Percentiles rank a stretch among this genome's conserved stretches.
Evolutionary conservation across 1,139 yeast species (phyloP).

Genomic region (Saccharomyces hybrid): DNA sequence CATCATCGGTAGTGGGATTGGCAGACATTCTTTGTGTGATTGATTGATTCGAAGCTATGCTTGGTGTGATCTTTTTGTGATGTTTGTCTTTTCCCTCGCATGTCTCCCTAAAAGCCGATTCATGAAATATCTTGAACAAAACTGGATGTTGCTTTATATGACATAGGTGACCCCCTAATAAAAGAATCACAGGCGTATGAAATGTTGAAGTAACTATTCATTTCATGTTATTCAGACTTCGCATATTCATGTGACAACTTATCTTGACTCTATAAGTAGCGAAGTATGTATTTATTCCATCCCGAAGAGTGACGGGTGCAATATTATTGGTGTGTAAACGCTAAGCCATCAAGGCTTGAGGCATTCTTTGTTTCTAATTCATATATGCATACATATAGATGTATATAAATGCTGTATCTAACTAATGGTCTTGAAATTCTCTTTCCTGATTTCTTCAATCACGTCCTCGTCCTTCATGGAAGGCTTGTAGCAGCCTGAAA

Average conservation of each 20-base stretch:
- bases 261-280: no score
- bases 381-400: neutral
- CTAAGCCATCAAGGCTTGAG: no score
- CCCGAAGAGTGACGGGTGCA: no score
- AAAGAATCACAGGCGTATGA: neutral
- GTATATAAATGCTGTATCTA: neutral
- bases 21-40: neutral
- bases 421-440: conserved; percentile 7
- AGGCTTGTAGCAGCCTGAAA: conserved; percentile 9
- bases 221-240: neutral
- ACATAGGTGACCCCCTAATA: neutral
- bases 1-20: neutral
- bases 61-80: neutral
- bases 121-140: neutral
- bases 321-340: no score
- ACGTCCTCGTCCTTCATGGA: conserved; percentile 8
- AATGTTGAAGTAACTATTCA: neutral
- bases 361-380: neutral
- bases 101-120: neutral
- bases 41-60: neutral
- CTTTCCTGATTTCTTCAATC: conserved; percentile 14
- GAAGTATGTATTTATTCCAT: no score
- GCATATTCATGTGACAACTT: no score
- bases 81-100: neutral
- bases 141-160: neutral